phyloP scores from a whole-genome alignment of 306 rosid species.

The Acacia melanoxylon region DNA sequence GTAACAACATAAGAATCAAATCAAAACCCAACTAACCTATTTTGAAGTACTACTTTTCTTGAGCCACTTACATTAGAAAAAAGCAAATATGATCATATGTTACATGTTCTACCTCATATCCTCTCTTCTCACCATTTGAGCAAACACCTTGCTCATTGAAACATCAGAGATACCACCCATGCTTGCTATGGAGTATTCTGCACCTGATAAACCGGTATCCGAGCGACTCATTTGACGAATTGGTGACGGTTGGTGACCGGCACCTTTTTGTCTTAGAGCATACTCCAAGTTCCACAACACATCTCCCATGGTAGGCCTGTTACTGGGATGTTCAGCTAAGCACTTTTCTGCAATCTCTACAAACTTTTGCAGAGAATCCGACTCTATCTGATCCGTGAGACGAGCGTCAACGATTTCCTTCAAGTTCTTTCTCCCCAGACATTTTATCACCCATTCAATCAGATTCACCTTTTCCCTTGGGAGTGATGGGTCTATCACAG shows the following conservation, averaged over 20 bases:
- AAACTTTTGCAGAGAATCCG: constrained; percentile 44
- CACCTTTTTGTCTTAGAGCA: constrained; percentile 54
- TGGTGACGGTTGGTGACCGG: constrained; percentile 19
- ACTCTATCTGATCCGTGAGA: constrained; percentile 42
- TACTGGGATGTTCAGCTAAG: constrained; percentile 49
- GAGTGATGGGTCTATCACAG: constrained; percentile 69
- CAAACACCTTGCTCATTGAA: constrained; percentile 75
- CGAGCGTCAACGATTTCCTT: constrained; percentile 50
- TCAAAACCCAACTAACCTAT: not conserved
- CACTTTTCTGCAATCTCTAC: constrained; percentile 56
- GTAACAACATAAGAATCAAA: not conserved
- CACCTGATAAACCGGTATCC: constrained; percentile 36
- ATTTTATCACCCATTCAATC: constrained; percentile 56
- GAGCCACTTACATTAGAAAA: not conserved
- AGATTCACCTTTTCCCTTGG: constrained; percentile 55
- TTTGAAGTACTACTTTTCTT: not conserved
- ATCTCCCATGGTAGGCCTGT: constrained; percentile 70
- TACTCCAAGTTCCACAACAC: constrained; percentile 73
- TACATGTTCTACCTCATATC: constrained; percentile 46
- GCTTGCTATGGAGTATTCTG: constrained; percentile 46
- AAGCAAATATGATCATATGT: not conserved
- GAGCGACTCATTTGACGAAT: constrained; percentile 20
- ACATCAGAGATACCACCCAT: constrained; percentile 49
- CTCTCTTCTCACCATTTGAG: constrained; percentile 63
- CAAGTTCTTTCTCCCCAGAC: constrained; percentile 30